Base-by-base conservation (phyloP, 2,329 filamentous ascomycete genomes). In the Neoscytalidium dimidiatum region DNA sequence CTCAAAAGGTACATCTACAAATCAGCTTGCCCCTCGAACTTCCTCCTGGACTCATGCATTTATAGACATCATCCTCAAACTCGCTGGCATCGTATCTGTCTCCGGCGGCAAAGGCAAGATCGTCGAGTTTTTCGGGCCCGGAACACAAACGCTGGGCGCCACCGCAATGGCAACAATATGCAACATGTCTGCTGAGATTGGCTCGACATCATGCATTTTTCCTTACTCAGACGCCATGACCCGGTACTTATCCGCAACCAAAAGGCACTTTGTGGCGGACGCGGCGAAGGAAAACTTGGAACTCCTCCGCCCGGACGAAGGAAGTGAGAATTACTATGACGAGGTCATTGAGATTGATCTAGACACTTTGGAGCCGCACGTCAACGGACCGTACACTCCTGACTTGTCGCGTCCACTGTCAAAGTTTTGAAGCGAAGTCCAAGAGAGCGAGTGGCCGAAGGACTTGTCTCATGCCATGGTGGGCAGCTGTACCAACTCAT, bases 171-270 rank as follows among this genome's bases (percentile, higher is more conserved):
- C 74, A 0, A 78, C 77, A 2, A 71, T 78, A 6, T 75, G 73
- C 64, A 79, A 79, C 64, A 78, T 78, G 76, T 72, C 70, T 1
- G 76, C 77, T 2, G 76, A 79, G 56, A 72, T 77, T 41, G 77
- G 77, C 0, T 75, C 76, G 31, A 78, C 76, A 0, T 74, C 76
- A 1, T 79, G 73, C 57, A 69, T 78, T 17, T 79, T 79, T 51
- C 76, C 77, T 0, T 78, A 76, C 35, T 74, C 75, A 0, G 66
- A 71, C 2, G 66, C 72, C 0, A 78, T 78, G 73, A 64, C 67
- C 2, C 63, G 71, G 3, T 79, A 78, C 62, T 70, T 79, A 0
- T 64, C 64, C 1, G 73, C 71, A 0, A 79, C 75, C 0, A 71
- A 71, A 21, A 68, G 77, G 3, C 44, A 48, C 1, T 66, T 70